Evolutionary conservation across 1,284 basidiomycete genomes (phyloP).

Genomic region (Rhodotorula sp.): DNA sequence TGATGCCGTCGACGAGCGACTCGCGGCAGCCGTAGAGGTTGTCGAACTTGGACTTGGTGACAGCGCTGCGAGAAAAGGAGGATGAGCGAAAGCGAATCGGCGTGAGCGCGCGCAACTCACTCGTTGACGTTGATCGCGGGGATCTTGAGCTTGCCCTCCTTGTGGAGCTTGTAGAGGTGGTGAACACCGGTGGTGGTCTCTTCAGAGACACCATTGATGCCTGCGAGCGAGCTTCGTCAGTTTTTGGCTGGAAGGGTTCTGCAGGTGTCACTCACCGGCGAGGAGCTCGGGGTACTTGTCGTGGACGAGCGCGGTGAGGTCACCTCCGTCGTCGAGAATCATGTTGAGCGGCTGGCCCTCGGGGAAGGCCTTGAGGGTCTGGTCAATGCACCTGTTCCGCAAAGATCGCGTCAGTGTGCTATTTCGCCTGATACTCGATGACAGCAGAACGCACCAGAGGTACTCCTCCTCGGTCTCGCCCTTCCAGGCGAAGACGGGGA

Average conservation of each 20-base stretch:
- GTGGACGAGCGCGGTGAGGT: constrained; percentile 92
- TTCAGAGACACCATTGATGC: constrained; percentile 90
- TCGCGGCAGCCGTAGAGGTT: constrained; percentile 93
- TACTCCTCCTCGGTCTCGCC: constrained; percentile 99
- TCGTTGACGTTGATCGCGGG: constrained; percentile 99
- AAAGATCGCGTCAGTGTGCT: neutral
- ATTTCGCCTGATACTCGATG: neutral
- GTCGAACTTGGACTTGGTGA: constrained; percentile 98
- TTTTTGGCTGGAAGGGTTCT: neutral
- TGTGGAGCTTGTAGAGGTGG: constrained; percentile 96
- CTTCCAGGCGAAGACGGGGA: constrained; percentile 99
- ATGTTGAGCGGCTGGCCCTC: constrained; percentile 85
- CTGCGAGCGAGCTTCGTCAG: constrained; percentile 49
- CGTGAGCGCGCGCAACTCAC: constrained; percentile 1
- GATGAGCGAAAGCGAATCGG: too few relatives aligned
- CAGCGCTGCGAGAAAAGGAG: constrained; percentile 55
- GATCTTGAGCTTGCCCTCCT: constrained; percentile 92
- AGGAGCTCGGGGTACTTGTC: constrained; percentile 92
- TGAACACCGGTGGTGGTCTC: constrained; percentile 99
- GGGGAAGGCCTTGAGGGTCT: constrained; percentile 73
- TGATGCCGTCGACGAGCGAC: constrained; percentile 99
- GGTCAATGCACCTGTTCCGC: constrained; percentile 64
- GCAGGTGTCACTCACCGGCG: constrained; percentile 54
- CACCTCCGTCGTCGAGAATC: constrained; percentile 99
- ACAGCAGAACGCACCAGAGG: constrained; percentile 66